Conservation (phyloP, 2,329 filamentous ascomycete species). For the Clarireedia sp. region DNA sequence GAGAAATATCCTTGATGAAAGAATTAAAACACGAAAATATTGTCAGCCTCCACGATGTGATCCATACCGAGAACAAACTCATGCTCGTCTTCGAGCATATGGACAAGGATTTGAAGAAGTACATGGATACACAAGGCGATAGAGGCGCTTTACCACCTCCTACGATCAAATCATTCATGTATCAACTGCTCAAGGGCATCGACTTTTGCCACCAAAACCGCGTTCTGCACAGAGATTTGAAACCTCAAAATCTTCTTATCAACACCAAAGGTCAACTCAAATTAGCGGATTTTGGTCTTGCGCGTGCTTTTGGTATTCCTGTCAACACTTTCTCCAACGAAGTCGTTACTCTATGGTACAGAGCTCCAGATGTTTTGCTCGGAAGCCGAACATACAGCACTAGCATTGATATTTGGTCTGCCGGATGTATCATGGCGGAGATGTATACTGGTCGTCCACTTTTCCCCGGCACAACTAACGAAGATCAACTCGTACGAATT, state of each 20-base stretch:
- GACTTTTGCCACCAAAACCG: conserved; percentile 97
- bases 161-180: conserved; percentile 99
- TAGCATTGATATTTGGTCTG: conserved; percentile 99
- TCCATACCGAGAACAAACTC: conserved; percentile 98
- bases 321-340: conserved; percentile 98
- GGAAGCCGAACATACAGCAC: conserved; percentile 96
- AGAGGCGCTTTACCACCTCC: conserved; percentile 78
- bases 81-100: conserved; percentile 99
- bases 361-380: conserved; percentile 88
- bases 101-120: conserved; percentile 97
- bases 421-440: conserved; percentile 98
- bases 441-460: conserved; percentile 96
- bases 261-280: conserved; percentile 87
- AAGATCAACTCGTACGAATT: conserved; percentile 94
- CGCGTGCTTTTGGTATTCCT: conserved; percentile 89
- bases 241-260: conserved; percentile 94
- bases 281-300: conserved; percentile 88
- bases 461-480: conserved; percentile 96
- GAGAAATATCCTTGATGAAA: conserved; percentile 98
- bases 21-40: conserved; percentile 99
- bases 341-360: conserved; percentile 96
- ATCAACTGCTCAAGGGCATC: conserved; percentile 89
- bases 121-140: conserved; percentile 92
- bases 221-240: conserved; percentile 89
- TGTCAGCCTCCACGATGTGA: conserved; percentile 93